Evolutionary conservation across 108 stramenopile genomes (phyloP).

Genomic region (Nitzschia sp.): DNA sequence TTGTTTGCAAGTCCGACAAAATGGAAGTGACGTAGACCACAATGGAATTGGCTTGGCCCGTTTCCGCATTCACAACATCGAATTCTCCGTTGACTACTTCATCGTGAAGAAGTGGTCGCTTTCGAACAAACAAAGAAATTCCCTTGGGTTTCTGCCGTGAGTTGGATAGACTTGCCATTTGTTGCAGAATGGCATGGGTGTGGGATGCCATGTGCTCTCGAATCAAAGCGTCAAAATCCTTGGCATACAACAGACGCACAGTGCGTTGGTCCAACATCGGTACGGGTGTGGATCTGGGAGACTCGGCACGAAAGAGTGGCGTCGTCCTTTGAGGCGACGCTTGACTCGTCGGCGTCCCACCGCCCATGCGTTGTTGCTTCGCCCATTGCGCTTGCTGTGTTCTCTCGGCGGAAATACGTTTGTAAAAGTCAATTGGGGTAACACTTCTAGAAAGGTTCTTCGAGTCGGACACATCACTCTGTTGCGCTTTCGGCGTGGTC

Average conservation of each 20-base stretch:
- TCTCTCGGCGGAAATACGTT: slow-evolving; percentile 4
- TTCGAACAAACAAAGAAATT: slow-evolving; percentile 20
- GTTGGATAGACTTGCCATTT: background rate
- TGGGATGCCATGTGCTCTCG: background rate
- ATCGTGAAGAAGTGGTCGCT: slow-evolving; percentile 17
- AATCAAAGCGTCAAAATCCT: slow-evolving; percentile 19
- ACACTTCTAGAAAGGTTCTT: background rate
- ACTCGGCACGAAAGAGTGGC: background rate
- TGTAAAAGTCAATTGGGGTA: slow-evolving; percentile 16
- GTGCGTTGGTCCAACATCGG: slow-evolving; percentile 21
- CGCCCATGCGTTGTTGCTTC: background rate
- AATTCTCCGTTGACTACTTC: slow-evolving; percentile 24
- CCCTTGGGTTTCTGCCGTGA: background rate
- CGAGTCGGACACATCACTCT: background rate
- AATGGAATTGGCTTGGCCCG: slow-evolving; percentile 5
- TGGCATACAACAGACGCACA: slow-evolving; percentile 9
- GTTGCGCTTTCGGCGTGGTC: background rate
- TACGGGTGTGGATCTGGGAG: background rate
- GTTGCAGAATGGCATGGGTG: background rate
- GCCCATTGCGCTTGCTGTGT: background rate
- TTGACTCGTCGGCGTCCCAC: background rate
- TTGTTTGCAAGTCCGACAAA: slow-evolving; percentile 13
- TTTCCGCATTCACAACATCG: slow-evolving; percentile 23
- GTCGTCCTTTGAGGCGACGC: background rate
- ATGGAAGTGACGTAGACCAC: slow-evolving; percentile 27